A percentile compares a stretch with the other conserved stretches of the same genome.
These are phyloP conservation scores for Pseudopyrenochaeta lycopersici DNA, from an alignment of 2,329 filamentous ascomycete genomes.

Conservation along the genomic window DNA sequence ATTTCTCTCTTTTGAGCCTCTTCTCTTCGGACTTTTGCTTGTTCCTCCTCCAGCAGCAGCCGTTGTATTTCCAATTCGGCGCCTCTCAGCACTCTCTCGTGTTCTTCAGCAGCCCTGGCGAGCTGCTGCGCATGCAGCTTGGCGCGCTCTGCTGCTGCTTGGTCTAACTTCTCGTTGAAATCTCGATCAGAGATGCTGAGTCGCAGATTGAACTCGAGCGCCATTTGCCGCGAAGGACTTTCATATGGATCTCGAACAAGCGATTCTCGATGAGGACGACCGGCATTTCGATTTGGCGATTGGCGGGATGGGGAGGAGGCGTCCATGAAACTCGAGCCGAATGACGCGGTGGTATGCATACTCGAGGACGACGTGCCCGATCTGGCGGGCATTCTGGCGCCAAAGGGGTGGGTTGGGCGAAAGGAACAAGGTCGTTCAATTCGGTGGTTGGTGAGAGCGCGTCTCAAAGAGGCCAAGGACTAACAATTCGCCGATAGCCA, in stretches of 20 bases:
- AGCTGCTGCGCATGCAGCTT: constrained; percentile 72
- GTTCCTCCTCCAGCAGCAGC: constrained; percentile 55
- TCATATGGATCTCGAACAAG: constrained; percentile 35
- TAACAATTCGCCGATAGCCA: constrained; percentile 16
- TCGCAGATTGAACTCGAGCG: constrained; percentile 55
- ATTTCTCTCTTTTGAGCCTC: constrained; percentile 49
- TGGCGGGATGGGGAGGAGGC: constrained; percentile 43
- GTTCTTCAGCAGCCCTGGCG: constrained; percentile 70
- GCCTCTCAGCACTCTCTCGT: constrained; percentile 69
- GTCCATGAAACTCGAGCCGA: constrained; percentile 42
- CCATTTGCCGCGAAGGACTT: constrained; percentile 46
- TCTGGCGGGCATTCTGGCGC: constrained; percentile 37
- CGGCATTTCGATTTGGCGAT: constrained; percentile 40
- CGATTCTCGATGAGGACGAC: constrained; percentile 33
- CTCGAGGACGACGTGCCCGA: constrained; percentile 45
- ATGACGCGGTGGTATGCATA: constrained; percentile 45
- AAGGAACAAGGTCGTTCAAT: constrained; percentile 19
- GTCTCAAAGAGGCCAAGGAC: constrained; percentile 11
- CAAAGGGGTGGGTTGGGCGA: constrained; percentile 10
- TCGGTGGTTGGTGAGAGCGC: constrained; percentile 34
- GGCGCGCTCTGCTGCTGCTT: constrained; percentile 69
- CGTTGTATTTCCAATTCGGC: constrained; percentile 63
- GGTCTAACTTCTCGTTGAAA: constrained; percentile 69
- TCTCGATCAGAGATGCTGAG: constrained; percentile 52
- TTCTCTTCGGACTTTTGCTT: constrained; percentile 41